Evolutionary conservation across 331 rosid genomes (phyloP).

Genomic region (Prunus yedoensis): DNA sequence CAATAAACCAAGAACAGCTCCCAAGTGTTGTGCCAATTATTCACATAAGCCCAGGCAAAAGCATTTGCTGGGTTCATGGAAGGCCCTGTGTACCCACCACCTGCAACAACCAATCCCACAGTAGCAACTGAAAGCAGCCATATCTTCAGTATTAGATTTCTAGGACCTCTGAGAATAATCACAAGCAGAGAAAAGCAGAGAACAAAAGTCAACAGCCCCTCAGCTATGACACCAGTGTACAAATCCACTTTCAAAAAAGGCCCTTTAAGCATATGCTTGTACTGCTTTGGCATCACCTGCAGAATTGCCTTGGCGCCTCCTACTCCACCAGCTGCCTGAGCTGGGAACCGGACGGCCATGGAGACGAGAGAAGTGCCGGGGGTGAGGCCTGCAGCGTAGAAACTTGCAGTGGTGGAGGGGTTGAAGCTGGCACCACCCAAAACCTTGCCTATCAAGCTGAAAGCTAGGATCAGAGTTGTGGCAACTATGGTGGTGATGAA

Average conservation of each 20-base stretch:
- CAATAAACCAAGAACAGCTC: slow-evolving; percentile 66
- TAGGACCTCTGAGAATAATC: slow-evolving; percentile 50
- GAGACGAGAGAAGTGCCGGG: slow-evolving; percentile 43
- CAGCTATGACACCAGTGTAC: slow-evolving; percentile 54
- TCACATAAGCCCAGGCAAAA: slow-evolving; percentile 64
- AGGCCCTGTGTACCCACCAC: slow-evolving; percentile 62
- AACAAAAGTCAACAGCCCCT: slow-evolving; percentile 43
- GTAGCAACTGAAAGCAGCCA: slow-evolving; percentile 53
- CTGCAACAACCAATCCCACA: slow-evolving; percentile 35
- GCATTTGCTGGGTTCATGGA: slow-evolving; percentile 78
- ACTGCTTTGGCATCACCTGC: slow-evolving; percentile 36
- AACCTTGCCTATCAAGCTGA: slow-evolving; percentile 36
- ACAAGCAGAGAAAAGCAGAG: slow-evolving; percentile 43
- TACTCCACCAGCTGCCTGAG: slow-evolving; percentile 59
- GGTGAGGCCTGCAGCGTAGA: slow-evolving; percentile 43
- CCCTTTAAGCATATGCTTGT: slow-evolving; percentile 44
- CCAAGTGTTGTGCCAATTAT: slow-evolving; percentile 52
- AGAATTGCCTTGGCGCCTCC: slow-evolving; percentile 44
- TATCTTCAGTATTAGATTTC: slow-evolving; percentile 41
- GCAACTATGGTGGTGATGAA: slow-evolving; percentile 41
- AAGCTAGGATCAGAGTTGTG: slow-evolving; percentile 28
- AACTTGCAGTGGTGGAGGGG: slow-evolving; percentile 52
- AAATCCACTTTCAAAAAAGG: slow-evolving; percentile 59
- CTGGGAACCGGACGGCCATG: slow-evolving; percentile 49
- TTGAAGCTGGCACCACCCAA: slow-evolving; percentile 71